Base-by-base conservation (phyloP, 345 rosid genomes). In the Gossypium anomalum region DNA sequence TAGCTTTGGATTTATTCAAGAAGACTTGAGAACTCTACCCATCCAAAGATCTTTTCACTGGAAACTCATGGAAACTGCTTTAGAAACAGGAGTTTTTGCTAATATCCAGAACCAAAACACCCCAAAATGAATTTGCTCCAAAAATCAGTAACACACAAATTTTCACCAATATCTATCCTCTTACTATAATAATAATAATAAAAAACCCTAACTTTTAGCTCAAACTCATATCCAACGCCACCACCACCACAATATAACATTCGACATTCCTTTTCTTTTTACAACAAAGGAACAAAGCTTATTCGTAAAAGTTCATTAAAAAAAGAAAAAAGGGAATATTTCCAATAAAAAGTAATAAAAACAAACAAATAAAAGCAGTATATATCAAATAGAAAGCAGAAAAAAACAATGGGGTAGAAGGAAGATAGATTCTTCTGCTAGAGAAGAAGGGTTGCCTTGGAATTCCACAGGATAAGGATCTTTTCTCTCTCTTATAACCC, bases 341-440 rank as follows among this genome's bases (percentile, higher is more conserved):
- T 22, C 23, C 23, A 51, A 67, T 47, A 67, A 47, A 67, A 23
- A 20, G 49, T 13, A n/a, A 11, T 23, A 3, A 22, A 14, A 67
- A n/a, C 4, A 47, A 1, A 8, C 9, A 8, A 23, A 47, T 16
- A 73, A 12, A 14, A 65, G 67, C 2, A 34, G 67, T 34, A 34
- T 4, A 34, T 34, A 34, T 34, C 41, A 34, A 34, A 34, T 34
- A 34, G 41, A 34, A 1, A 34, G 41, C 17, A 17, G 38, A 60
- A 41, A 62, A 51, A 51, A 44, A 75, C 5, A 75, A 66, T 58
- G 65, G 75, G 55, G n/a, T 2, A 66, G 78, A 78, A 73, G 62
- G 61, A 57, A 25, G 80, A 78, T n/a, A 52, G 83, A 84, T 84
- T 84, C 81, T 84, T 84, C 81, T 52, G 67, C 51, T 22, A 65